Percentiles rank a stretch among this genome's conserved stretches.
These are phyloP conservation scores for Diaporthe velutina DNA, from an alignment of 2,329 filamentous ascomycete genomes.

Conservation along the genomic window DNA sequence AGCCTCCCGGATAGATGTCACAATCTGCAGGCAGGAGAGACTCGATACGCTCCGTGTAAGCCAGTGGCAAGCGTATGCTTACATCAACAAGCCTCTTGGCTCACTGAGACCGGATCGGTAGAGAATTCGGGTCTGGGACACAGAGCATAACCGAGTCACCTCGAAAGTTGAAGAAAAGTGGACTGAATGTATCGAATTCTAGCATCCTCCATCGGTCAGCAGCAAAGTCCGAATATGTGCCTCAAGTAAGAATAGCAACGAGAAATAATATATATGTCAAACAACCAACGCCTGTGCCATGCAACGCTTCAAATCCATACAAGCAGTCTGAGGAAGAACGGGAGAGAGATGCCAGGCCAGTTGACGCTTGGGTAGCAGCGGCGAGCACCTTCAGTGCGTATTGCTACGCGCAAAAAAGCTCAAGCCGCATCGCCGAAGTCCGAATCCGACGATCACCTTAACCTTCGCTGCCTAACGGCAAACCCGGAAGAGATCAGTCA, in stretches of 20 bases:
- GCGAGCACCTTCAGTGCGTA: conserved; percentile 21
- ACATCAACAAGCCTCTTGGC: background rate
- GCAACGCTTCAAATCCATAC: conserved; percentile 10
- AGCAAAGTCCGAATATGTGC: background rate
- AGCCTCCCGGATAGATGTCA: too few species aligned
- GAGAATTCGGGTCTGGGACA: background rate
- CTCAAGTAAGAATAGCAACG: background rate
- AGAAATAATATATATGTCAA: background rate
- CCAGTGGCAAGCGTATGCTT: background rate
- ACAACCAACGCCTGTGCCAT: conserved; percentile 16
- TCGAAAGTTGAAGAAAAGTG: background rate
- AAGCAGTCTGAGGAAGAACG: background rate
- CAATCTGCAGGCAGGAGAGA: background rate
- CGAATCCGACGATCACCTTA: conserved; percentile 8
- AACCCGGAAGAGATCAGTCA: conserved; percentile 14
- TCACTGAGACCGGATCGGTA: background rate
- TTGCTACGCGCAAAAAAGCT: background rate
- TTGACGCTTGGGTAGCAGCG: background rate
- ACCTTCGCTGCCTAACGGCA: conserved; percentile 7
- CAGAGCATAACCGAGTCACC: background rate
- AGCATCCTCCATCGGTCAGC: background rate
- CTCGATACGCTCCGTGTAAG: background rate
- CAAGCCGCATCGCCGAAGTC: background rate
- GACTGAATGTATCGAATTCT: background rate
- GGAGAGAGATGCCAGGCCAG: background rate